Evolutionary conservation across 345 rosid genomes (phyloP), one percentile per base, ranked within the genome.

Genomic region (Murraya koenigii): DNA sequence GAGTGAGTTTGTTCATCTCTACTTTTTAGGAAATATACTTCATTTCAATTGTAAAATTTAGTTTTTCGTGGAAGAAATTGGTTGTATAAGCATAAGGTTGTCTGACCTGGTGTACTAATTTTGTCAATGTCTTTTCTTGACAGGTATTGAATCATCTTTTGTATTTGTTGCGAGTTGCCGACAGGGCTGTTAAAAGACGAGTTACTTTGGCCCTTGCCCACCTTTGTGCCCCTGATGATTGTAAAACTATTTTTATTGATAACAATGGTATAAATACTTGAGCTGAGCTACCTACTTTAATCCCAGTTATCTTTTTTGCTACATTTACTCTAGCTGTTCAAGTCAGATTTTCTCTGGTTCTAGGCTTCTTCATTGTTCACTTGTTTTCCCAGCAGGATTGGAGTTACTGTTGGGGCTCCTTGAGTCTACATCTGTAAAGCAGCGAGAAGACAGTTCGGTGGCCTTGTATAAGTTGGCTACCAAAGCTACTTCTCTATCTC

Each of bases 161-260:
- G 70, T 88, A 88, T 81, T 56, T 87, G 77, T 86, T 90, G 95
- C 85, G 85, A 61, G 81, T 71, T 59, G 79, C 85, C 0, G 90
- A 88, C 63, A 87, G 80, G 78, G 56, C 80, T 69, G 77, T 87
- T 70, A 90, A 90, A 80, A 90, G 75, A 77, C 84, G 82, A 78
- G 79, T 92, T 82, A 89, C 90, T 83, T 78, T 89, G 84, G 80
- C 95, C 75, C 90, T 92, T 75, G 90, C 97, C 82, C 87, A 90
- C 82, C 88, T 90, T n/a, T 90, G 93, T 84, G 80, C 88, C 28
- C 89, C 90, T 55, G 81, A 82, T 71, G 88, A 88, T 78, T 87
- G 86, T 72, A 85, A 85, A 83, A 59, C 75, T 41, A 81, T 90
- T 82, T 90, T 92, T 81, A 81, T 89, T 58, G 89, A 92, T 72